Evolutionary conservation across 768 basidiomycete species (phyloP).

Genomic region (Mycena amicta): DNA sequence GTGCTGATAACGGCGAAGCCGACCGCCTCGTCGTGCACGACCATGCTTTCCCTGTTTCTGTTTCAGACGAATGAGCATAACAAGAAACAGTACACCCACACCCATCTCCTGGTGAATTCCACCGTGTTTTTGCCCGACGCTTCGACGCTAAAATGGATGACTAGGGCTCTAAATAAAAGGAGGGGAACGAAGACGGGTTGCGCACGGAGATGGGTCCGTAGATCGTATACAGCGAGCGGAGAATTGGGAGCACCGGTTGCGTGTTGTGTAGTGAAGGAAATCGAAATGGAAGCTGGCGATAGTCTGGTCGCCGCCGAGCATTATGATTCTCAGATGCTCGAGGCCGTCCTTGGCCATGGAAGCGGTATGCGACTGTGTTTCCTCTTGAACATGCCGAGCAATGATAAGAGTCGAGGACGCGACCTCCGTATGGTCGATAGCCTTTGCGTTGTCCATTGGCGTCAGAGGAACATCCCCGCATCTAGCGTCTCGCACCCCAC

Average conservation of each 20-base stretch:
- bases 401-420: constrained; percentile 66
- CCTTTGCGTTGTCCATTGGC: constrained; percentile 63
- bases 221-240: constrained; percentile 59
- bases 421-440: constrained; percentile 68
- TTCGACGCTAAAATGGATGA: too few relatives aligned
- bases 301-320: constrained; percentile 70
- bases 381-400: constrained; percentile 34
- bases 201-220: constrained; percentile 60
- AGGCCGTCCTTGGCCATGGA: constrained; percentile 49
- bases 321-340: constrained; percentile 62
- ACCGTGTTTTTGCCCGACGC: too few relatives aligned
- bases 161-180: too few relatives aligned
- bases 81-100: too few relatives aligned
- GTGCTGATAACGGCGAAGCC: constrained; percentile 63
- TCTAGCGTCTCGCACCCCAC: too few relatives aligned
- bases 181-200: too few relatives aligned
- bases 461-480: constrained; percentile 28
- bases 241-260: constrained; percentile 50
- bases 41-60: constrained; percentile 48
- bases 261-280: neutral
- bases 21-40: constrained; percentile 53
- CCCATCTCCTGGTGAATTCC: constrained; percentile 64
- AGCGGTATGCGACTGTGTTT: constrained; percentile 23
- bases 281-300: constrained; percentile 36
- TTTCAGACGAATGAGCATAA: too few relatives aligned